Conservation (phyloP, 257 asterid species). For the Fraxinus cuspidata region DNA sequence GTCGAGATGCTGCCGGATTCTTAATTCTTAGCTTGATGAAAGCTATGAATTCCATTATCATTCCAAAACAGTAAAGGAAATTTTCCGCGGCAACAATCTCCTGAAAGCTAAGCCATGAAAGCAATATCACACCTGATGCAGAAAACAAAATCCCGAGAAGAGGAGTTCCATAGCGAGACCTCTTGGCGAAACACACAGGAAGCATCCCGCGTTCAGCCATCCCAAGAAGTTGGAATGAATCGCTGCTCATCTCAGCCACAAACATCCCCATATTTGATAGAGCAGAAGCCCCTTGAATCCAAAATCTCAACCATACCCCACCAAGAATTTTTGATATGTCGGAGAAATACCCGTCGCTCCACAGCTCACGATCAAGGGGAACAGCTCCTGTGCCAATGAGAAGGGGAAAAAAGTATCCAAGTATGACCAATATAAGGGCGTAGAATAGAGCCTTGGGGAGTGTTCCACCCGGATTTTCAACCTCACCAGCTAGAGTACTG, state of each 20-base stretch:
- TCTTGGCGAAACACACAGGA: conserved; percentile 53
- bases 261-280: conserved; percentile 79
- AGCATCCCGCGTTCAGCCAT: conserved; percentile 73
- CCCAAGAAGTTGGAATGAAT: conserved; percentile 73
- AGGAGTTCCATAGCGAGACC: conserved; percentile 62
- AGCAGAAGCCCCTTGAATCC: conserved; percentile 72
- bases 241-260: conserved; percentile 73
- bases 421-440: conserved; percentile 59
- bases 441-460: conserved; percentile 64
- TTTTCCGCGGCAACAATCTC: conserved; percentile 74
- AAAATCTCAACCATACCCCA: conserved; percentile 63
- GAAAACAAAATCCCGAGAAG: conserved; percentile 54
- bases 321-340: conserved; percentile 61
- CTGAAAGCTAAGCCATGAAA: conserved; percentile 76
- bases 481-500: conserved; percentile 67
- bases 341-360: conserved; percentile 71
- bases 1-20: conserved; percentile 51
- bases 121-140: conserved; percentile 57
- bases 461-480: conserved; percentile 55
- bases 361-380: conserved; percentile 51
- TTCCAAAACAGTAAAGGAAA: conserved; percentile 63
- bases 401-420: conserved; percentile 55
- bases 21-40: conserved; percentile 62
- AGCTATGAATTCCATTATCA: conserved; percentile 66
- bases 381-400: conserved; percentile 63